Evolutionary conservation across 1,139 yeast genomes (phyloP), one percentile per base, ranked within the genome.

Genomic region (Barnettozyma hawaiiensis): DNA sequence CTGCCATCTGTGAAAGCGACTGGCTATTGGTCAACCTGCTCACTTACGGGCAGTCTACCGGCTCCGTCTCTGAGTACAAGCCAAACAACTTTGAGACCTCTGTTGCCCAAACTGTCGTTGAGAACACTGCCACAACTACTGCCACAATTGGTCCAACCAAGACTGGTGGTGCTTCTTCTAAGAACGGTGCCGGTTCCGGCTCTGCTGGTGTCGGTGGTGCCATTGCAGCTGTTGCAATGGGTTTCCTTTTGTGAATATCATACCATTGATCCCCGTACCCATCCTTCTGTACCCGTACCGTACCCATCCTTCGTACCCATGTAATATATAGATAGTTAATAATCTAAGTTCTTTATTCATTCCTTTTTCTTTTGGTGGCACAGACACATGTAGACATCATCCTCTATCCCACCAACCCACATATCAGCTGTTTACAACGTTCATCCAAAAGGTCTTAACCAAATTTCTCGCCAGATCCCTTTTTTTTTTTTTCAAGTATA

Each of bases 41-140:
- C 20, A 32, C 50, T 5, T 50, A 45, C 24, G 37, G 42, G 3
- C 14, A 46, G 4, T 26, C 40, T n/a, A 26, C 38, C 5, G 44
- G 47, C 21, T 40, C 35, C 15, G 44, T 48, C 12, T 29, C 46
- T 14, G 34, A 39, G 14, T 53, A 47, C 35, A 35, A 19, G 16
- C 55, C 55, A 42, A 37, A 51, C 22, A 42, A 43, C 32, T 53
- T 42, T 23, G 39, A 35, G 12, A 34, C 50, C 8, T 41, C 49
- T 2, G 37, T 52, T 23, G 55, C 54, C 14, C 34, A 47, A 5
- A 53, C 57, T 31, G 55, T 48, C 3, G 43, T 48, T 7, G 52
- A 52, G 21, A 42, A 51, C 27, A 41, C 49, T 21, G 41, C 39
- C 14, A 51, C 55, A 2, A 44, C 55, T 14, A 48, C 52, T 10